Evolutionary conservation across 306 rosid species (phyloP).

Genomic region (Citrullus mucosospermus): DNA sequence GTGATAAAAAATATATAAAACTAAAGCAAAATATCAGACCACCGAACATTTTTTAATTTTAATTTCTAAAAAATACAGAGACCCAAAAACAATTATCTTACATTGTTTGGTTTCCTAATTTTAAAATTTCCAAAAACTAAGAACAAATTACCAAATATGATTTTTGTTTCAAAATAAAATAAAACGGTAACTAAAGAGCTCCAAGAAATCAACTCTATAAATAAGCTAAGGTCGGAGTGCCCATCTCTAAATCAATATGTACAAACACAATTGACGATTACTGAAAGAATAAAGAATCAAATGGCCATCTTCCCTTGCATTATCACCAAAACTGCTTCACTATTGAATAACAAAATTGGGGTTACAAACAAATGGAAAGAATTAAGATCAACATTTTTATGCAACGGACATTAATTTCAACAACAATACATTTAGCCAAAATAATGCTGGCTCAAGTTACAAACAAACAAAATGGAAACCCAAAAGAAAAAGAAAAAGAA

Average conservation of each 20-base stretch:
- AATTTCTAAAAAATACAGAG: too few relatives aligned
- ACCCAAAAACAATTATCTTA: too few relatives aligned
- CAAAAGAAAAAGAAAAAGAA: not conserved
- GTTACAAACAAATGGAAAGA: slow-evolving; percentile 10
- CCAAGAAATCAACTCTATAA: too few relatives aligned
- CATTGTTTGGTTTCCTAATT: too few relatives aligned
- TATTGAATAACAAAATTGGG: slow-evolving; percentile 4
- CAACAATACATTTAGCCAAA: slow-evolving; percentile 19
- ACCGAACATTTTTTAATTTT: too few relatives aligned
- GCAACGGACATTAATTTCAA: slow-evolving; percentile 8
- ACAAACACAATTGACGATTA: not conserved
- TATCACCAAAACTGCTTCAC: slow-evolving; percentile 3
- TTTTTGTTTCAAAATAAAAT: too few relatives aligned
- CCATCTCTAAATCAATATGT: not conserved
- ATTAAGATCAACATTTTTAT: slow-evolving; percentile 4
- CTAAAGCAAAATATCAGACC: too few relatives aligned
- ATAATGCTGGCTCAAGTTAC: slow-evolving; percentile 19
- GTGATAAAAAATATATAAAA: too few relatives aligned
- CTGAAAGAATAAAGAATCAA: not conserved
- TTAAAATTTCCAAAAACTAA: too few relatives aligned
- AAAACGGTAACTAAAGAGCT: too few relatives aligned
- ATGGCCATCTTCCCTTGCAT: not conserved
- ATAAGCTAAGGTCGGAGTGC: not conserved
- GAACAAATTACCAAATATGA: too few relatives aligned
- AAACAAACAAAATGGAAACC: slow-evolving; percentile 4